These are phyloP conservation scores for Miamiensis avidus DNA, from an alignment of 169 alveolate genomes.

Conservation along the genomic window DNA sequence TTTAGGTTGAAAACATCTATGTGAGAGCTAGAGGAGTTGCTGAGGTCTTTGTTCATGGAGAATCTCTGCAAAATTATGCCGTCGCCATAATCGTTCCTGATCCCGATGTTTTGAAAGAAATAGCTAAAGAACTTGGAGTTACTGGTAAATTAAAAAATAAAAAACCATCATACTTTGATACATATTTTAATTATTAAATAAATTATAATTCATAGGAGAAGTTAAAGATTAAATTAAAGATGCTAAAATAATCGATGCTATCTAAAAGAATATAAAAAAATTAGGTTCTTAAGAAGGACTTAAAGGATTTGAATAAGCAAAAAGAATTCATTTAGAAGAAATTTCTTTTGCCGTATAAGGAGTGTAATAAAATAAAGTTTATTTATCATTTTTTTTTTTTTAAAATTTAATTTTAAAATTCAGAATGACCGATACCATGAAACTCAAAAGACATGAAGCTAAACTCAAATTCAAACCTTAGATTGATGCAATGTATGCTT, in stretches of 20 bases:
- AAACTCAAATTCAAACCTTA: slow-evolving; percentile 49
- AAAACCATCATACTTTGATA: no score
- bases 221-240: slow-evolving; percentile 35
- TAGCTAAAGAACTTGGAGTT: slow-evolving; percentile 33
- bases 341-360: neutral
- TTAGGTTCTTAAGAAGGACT: slow-evolving; percentile 57
- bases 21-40: slow-evolving; percentile 48
- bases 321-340: slow-evolving; percentile 66
- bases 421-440: slow-evolving; percentile 92
- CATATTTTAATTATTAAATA: neutral
- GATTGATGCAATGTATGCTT: slow-evolving; percentile 52
- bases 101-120: slow-evolving; percentile 21
- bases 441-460: slow-evolving; percentile 85
- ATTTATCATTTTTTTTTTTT: no score
- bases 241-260: slow-evolving; percentile 8
- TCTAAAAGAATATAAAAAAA: slow-evolving; percentile 21
- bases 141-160: neutral
- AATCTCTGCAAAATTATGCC: slow-evolving; percentile 52
- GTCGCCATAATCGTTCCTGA: slow-evolving; percentile 59
- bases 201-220: slow-evolving; percentile 29
- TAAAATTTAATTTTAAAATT: no score
- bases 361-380: neutral
- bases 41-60: slow-evolving; percentile 58
- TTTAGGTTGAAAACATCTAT: slow-evolving; percentile 78
- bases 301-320: slow-evolving; percentile 78